Base-by-base conservation (phyloP, 2,329 filamentous ascomycete species). In the Phaeosphaeriaceae sp. region DNA sequence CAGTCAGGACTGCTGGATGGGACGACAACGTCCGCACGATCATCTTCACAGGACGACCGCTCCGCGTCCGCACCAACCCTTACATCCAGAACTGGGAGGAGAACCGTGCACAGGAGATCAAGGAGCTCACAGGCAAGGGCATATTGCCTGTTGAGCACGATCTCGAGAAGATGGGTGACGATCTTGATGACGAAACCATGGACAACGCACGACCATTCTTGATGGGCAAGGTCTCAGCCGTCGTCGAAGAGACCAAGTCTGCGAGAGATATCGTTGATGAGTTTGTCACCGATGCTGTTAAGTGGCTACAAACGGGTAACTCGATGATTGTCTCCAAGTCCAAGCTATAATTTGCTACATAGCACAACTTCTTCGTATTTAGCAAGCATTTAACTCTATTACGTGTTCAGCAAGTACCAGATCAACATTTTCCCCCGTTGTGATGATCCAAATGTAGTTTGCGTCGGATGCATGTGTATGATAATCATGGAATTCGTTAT, bases 41-140 rank as follows among this genome's bases (percentile, higher is more conserved):
- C 79, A 99, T 99, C 83, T 99, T 98, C 87, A 99, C 95, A 57
- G 95, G 95, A 56, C 92, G 95, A 58, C 95, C 95, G 35, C 85
- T 99, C 76, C 92, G 95, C 68, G 95, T 99, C 59, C 90, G 94
- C 78, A 95, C 88, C 77, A 99, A 98, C 84, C 80, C 90, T 7
- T 99, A 99, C 81, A 98, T 99, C 75, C 79, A 88, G 76, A 92
- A 97, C 85, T 99, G 95, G 95, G 94, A 99, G 83, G 90, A 90
- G 73, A 95, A 98, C 84, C 91, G 95, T 69, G 84, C 86, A 68
- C 83, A 87, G 42, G 95, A 99, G 85, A 97, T 99, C 80, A 96
- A 94, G 86, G 87, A 96, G 75, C 87, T 99, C 56, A 96, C 94
- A 10, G 76, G 86, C 75, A 92, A 96, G 88, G 95, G 95, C 71